These are phyloP conservation scores for Rhipidocladum racemiflorum DNA, from an alignment of 176 grass and related monocot species.

Conservation along the genomic window DNA sequence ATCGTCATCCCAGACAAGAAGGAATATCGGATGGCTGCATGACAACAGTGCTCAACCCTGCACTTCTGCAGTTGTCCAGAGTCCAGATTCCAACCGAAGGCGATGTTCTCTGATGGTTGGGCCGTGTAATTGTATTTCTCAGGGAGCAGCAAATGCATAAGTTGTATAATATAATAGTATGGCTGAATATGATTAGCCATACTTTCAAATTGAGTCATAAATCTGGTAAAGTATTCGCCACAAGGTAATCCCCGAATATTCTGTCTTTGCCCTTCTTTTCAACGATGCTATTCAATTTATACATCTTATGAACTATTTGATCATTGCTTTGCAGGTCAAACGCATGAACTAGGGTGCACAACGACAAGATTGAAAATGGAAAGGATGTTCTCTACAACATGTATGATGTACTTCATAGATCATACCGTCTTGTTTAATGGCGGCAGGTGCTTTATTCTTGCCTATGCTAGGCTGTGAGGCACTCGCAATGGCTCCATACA, in stretches of 20 bases:
- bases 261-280: conserved; percentile 20
- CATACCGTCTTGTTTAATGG: conserved; percentile 39
- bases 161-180: conserved; percentile 8
- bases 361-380: conserved; percentile 14
- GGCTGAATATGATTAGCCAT: too few species aligned
- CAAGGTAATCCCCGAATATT: conserved; percentile 45
- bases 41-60: background rate
- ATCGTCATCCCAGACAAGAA: too few species aligned
- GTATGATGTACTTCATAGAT: conserved; percentile 16
- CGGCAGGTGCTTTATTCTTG: conserved; percentile 41
- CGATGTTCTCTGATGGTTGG: conserved; percentile 20
- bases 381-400: conserved; percentile 19
- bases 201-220: too few species aligned
- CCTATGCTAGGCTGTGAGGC: conserved; percentile 65
- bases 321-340: conserved; percentile 29
- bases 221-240: conserved; percentile 21
- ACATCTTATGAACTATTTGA: conserved; percentile 4
- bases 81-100: too few species aligned
- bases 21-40: conserved; percentile 66
- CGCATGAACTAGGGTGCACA: conserved; percentile 20
- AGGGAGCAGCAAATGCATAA: background rate
- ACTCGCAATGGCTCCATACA: conserved; percentile 34
- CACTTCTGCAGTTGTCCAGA: too few species aligned
- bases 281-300: conserved; percentile 7
- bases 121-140: background rate